Conservation (phyloP, 2,329 filamentous ascomycete genomes). For the Venturiaceae sp. region DNA sequence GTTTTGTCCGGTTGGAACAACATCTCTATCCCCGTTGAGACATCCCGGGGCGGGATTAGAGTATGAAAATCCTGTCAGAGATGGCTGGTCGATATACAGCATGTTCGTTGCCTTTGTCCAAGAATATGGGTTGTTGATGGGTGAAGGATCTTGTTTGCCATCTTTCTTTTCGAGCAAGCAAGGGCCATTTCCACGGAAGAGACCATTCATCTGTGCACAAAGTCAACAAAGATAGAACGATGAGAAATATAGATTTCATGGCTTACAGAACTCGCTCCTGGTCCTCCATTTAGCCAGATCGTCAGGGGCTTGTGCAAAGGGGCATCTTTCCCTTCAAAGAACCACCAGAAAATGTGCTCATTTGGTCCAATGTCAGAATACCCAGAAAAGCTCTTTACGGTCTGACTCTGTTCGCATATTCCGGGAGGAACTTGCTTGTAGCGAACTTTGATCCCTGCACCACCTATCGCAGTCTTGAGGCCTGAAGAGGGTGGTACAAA, state of each 20-base stretch:
- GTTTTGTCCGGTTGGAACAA: conserved; percentile 34
- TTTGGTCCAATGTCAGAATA: conserved; percentile 38
- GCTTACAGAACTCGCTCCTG: conserved; percentile 18
- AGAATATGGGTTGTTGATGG: conserved; percentile 7
- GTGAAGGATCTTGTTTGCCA: conserved; percentile 30
- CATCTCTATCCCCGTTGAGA: conserved; percentile 27
- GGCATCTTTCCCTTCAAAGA: conserved; percentile 37
- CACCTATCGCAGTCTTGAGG: background rate
- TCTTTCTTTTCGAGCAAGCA: conserved; percentile 31
- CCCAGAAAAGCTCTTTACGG: conserved; percentile 41
- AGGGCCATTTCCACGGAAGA: conserved; percentile 33
- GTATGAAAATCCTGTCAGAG: conserved; percentile 11
- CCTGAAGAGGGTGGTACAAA: no score
- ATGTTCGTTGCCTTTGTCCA: conserved; percentile 11
- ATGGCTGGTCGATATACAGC: conserved; percentile 13
- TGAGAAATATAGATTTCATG: background rate
- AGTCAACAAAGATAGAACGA: background rate
- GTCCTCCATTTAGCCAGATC: conserved; percentile 38
- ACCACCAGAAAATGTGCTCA: conserved; percentile 35
- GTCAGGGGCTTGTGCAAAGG: conserved; percentile 32
- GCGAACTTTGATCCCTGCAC: background rate
- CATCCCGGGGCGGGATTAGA: conserved; percentile 27
- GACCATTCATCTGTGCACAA: conserved; percentile 29
- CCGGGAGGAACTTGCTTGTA: conserved; percentile 17
- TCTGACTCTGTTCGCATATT: conserved; percentile 40